These are phyloP conservation scores for Sutorius eximius DNA, from an alignment of 1,284 basidiomycete species.

Conservation along the genomic window DNA sequence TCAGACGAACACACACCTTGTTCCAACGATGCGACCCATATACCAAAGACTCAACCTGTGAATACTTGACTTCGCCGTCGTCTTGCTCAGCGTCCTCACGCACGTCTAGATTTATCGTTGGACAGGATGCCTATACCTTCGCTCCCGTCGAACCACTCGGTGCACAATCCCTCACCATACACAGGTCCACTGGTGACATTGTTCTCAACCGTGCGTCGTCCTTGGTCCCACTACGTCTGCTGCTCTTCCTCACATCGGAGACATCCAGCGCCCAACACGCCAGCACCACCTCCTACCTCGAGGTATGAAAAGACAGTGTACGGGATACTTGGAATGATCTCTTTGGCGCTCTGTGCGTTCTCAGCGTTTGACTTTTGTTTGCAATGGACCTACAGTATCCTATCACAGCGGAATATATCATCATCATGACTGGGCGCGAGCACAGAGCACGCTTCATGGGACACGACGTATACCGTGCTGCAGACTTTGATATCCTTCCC, in stretches of 20 bases:
- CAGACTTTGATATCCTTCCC: slow-evolving; percentile 91
- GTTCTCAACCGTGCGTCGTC: slow-evolving; percentile 60
- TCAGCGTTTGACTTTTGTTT: not conserved
- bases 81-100: slow-evolving; percentile 1
- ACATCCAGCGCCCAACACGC: slow-evolving; percentile 52
- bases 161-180: slow-evolving; percentile 65
- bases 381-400: slow-evolving; percentile 2
- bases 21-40: slow-evolving; percentile 64
- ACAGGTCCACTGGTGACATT: slow-evolving; percentile 71
- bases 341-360: slow-evolving; percentile 78
- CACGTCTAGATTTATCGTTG: slow-evolving; percentile 57
- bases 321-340: slow-evolving; percentile 86
- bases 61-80: slow-evolving; percentile 17
- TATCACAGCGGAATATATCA: slow-evolving; percentile 83
- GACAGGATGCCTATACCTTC: slow-evolving; percentile 75
- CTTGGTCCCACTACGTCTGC: not conserved
- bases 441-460: slow-evolving; percentile 79
- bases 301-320: slow-evolving; percentile 67
- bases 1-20: slow-evolving; percentile 40
- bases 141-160: slow-evolving; percentile 63
- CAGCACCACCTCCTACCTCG: slow-evolving; percentile 52
- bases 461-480: slow-evolving; percentile 86
- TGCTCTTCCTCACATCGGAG: slow-evolving; percentile 4
- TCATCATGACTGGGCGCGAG: slow-evolving; percentile 86
- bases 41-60: slow-evolving; percentile 73